Base-by-base conservation (phyloP, 768 basidiomycete species). In the Floccularia luteovirens region DNA sequence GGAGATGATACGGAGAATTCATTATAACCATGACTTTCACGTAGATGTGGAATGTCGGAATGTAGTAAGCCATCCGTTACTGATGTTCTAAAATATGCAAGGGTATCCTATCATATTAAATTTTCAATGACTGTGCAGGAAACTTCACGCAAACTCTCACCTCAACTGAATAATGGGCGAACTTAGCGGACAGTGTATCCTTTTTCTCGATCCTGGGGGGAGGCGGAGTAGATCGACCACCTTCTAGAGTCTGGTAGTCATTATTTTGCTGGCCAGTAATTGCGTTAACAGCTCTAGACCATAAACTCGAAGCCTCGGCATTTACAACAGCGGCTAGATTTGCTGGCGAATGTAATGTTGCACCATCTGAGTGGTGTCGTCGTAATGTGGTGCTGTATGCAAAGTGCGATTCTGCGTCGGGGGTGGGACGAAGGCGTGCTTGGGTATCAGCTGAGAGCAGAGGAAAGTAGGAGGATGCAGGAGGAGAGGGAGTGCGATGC, bases 1-100 rank as follows among this genome's bases (percentile, higher is more conserved):
- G 90, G 80, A 0, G 84, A 66, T 0, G 76, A 73, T 10, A 97
- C 88, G 1, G 87, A 77, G 57, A 97, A 97, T 61, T 98, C 93
- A 64, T 98, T 98, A 58, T 90, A 93, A 2, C 91, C 91, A 48
- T 90, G 77, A 2, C 63, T 66, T 20, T 72, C 71, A 24, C 80
- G 77, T 17, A 93, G 67, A 19, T 67, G 61, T 2, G 78, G 66
- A 25, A 94, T 72, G 38, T 79, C 72, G 13, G 76, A 61, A 21
- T 72, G 65, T 0, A 82, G 58, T 3, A 96, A 67, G 14, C 91
- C 91, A 33, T 61, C 55, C 0, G 68, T 63, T 5, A 68, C 54
- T 2, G 84, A 79, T 1, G 87, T 82, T 14, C 74, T 72, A 53
- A 85, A 86, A 50, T 82, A 68, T 6, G 72, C 60, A 1, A 93